These are phyloP conservation scores for Elasticomyces elasticus DNA, from an alignment of 495 filamentous ascomycete genomes.

Conservation along the genomic window DNA sequence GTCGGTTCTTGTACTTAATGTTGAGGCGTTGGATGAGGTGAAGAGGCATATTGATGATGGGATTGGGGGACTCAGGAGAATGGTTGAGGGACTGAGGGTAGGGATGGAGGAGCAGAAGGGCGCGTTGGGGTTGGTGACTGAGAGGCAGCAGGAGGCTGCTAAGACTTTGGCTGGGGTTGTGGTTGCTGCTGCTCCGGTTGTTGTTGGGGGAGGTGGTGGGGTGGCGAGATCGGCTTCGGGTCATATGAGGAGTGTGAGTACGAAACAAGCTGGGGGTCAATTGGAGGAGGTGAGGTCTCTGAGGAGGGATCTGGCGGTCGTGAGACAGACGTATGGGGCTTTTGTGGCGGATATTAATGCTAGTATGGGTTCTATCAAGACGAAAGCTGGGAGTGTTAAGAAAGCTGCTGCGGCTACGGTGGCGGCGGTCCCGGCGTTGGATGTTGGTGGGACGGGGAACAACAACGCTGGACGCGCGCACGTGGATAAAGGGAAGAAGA, in stretches of 20 bases:
- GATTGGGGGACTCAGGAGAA: constrained; percentile 62
- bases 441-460: no score
- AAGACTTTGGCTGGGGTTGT: constrained; percentile 82
- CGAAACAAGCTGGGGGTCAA: no score
- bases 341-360: constrained; percentile 79
- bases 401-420: constrained; percentile 61
- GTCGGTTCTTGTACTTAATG: constrained; percentile 83
- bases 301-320: constrained; percentile 80
- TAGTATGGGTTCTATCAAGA: constrained; percentile 72
- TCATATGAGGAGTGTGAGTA: no score
- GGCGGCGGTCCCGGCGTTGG: constrained; percentile 49
- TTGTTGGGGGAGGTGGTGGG: no score
- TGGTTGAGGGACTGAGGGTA: constrained; percentile 73
- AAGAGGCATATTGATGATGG: constrained; percentile 94
- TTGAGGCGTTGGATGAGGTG: constrained; percentile 92
- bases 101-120: constrained; percentile 69
- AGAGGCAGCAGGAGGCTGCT: constrained; percentile 79
- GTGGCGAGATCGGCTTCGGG: no score
- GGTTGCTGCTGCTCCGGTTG: constrained; percentile 49
- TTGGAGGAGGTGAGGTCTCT: constrained; percentile 68
- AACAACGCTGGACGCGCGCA: constrained; percentile 70
- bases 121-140: constrained; percentile 76
- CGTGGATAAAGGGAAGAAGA: constrained; percentile 75
- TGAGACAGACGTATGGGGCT: constrained; percentile 86
- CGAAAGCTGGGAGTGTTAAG: constrained; percentile 74